Conservation (phyloP, 331 rosid species). For the Pyracantha coccinea region DNA sequence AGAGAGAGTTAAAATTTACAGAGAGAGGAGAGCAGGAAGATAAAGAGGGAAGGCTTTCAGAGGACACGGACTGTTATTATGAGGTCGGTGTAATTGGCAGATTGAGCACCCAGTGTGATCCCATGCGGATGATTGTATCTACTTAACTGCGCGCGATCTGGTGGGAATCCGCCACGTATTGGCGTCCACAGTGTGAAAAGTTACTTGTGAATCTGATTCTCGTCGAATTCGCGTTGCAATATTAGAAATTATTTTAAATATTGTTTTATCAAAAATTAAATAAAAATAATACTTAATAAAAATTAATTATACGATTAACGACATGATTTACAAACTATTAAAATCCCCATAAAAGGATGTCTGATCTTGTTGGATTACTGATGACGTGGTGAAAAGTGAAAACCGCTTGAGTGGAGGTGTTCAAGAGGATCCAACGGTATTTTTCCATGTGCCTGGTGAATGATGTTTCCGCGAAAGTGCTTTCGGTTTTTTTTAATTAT, state of each 20-base stretch:
- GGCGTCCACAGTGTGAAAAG: no score
- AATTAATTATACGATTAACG: no score
- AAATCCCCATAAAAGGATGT: no score
- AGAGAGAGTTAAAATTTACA: neutral
- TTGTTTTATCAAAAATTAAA: no score
- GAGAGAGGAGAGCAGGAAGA: neutral
- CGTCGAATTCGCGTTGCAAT: no score
- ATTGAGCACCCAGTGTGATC: neutral
- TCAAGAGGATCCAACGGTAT: neutral
- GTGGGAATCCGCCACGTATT: neutral
- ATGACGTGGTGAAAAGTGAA: neutral
- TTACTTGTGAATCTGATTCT: no score
- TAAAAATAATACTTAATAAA: fast-evolving
- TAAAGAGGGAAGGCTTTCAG: neutral
- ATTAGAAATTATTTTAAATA: no score
- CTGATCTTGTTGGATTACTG: neutral
- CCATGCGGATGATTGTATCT: neutral
- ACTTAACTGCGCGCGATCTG: neutral
- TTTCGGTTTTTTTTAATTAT: no score
- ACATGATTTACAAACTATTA: fast-evolving
- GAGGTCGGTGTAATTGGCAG: neutral
- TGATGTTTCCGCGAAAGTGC: slow-evolving; percentile 3
- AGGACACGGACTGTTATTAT: neutral
- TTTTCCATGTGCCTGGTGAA: neutral
- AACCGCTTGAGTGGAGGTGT: neutral